Evolutionary conservation across 306 rosid species (phyloP), one percentile per base, ranked within the genome.

Genomic region (Oemleria cerasiformis): DNA sequence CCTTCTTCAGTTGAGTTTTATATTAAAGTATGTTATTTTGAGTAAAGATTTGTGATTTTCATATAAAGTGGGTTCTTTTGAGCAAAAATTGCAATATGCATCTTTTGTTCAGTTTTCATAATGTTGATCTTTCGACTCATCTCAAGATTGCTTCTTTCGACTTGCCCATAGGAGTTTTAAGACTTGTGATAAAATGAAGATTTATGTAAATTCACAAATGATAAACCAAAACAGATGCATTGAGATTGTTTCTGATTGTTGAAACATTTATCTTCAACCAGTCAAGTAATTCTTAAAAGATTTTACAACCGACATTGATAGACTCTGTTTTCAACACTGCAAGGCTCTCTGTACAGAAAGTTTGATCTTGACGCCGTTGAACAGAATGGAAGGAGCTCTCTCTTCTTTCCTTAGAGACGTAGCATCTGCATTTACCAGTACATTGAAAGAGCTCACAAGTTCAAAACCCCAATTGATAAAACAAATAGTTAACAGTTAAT

Each of bases 351-450:
- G 55, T 51, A 49, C 59, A 45, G 77, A 63, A 61, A 43, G 63
- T 77, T 63, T 61, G 70, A 59, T 19, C 63, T 36, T 17, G 61
- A 70, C 80, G 62, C 68, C 73, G 41, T 74, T 5, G 48, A 57
- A 62, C 25, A n/a, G 45, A 30, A 45, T 38, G 38, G 49, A 21
- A 56, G 1, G 1, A 40, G 65, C 11, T 55, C 76, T 39, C 14
- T 16, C 2, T 12, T 12, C 9, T 9, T 9, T 17, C 30, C 30
- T 19, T 19, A 53, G 49, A 15, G 63, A 12, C 8, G 41, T 43
- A 39, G 48, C 17, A 49, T 61, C 90, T 83, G 89, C 77, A 83
- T 45, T 55, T 45, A 20, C 5, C 17, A 21, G 6, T 9, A 41
- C 8, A 49, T 50, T 41, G 3, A 30, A 30, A 30, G 36, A 30